Evolutionary conservation across 1,284 basidiomycete genomes (phyloP), one percentile per base, ranked within the genome.

Genomic region (Cerioporus squamosus): DNA sequence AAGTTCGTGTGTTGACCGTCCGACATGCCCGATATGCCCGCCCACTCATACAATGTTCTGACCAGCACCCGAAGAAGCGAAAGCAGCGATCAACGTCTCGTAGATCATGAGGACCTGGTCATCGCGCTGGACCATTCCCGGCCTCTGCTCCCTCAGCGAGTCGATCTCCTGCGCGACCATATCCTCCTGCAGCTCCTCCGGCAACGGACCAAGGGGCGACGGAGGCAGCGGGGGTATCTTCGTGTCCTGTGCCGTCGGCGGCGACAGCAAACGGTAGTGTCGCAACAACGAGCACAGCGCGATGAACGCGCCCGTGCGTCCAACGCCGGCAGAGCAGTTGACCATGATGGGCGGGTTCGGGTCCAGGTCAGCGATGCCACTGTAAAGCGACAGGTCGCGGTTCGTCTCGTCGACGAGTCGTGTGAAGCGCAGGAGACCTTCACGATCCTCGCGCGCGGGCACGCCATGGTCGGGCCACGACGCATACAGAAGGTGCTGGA

Each of bases 251-350:
- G 45, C 68, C 70, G 15, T 72, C 1, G 63, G 45, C 1, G 77
- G 67, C 7, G 75, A 67, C 17, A 92, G 75, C 55, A 88, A 75
- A 38, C 77, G 79, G 60, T 84, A 72, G 42, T 78, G 70, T 26
- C 90, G 86, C 24, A 93, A 75, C 26, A 93, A 76, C 15, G 92
- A 94, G 12, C 83, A 86, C 20, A 94, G 72, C 0, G 91, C 88
- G 67, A 92, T 88, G 75, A 94, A 97, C 31, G 92, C 86, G 17
- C 95, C 95, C 0, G 95, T 97, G 23, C 95, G 84, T 0, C 95
- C 95, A 39, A 97, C 84, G 3, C 95, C 95, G 0, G 95, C 95
- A 22, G 89, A 91, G 67, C 94, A 97, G 64, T 92, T 87, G 26
- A 94, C 84, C 69, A 95, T 85, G 54, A 93, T 83, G 0, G 94